Percentiles rank a stretch among this genome's conserved stretches.
These are phyloP conservation scores for Samsoniella hepiali DNA, from an alignment of 2,329 filamentous ascomycete species.

Conservation along the genomic window DNA sequence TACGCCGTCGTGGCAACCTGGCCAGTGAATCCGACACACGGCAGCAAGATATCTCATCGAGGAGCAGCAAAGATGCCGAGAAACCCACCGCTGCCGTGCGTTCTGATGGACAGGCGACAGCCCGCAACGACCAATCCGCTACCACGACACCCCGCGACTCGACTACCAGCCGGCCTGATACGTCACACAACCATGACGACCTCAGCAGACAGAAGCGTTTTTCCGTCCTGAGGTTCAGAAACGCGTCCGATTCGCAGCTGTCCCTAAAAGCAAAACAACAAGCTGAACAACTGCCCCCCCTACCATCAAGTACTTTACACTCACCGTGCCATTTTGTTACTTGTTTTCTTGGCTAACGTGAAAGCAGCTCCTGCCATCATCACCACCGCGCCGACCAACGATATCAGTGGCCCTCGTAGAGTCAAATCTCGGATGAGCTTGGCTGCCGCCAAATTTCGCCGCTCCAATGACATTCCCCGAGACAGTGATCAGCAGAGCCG, in stretches of 20 bases:
- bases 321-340: slow-evolving; percentile 19
- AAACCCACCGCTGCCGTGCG: slow-evolving; percentile 13
- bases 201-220: slow-evolving; percentile 58
- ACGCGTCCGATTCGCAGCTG: slow-evolving; percentile 89
- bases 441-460: slow-evolving; percentile 49
- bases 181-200: slow-evolving; percentile 54
- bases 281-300: slow-evolving; percentile 52
- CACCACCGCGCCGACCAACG: slow-evolving; percentile 81
- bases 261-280: slow-evolving; percentile 72
- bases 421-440: slow-evolving; percentile 55
- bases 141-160: slow-evolving; percentile 25
- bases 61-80: not conserved
- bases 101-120: slow-evolving; percentile 13
- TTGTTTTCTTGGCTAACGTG: slow-evolving; percentile 26
- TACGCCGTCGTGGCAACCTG: slow-evolving; percentile 59
- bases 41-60: slow-evolving; percentile 32
- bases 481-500: slow-evolving; percentile 19
- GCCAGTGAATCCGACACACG: slow-evolving; percentile 59
- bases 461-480: slow-evolving; percentile 46
- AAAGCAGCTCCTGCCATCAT: slow-evolving; percentile 69
- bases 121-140: slow-evolving; percentile 19
- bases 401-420: slow-evolving; percentile 52
- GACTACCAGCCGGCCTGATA: slow-evolving; percentile 38
- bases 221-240: slow-evolving; percentile 76
- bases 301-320: slow-evolving; percentile 50